Conservation (phyloP, 495 filamentous ascomycete genomes). For the Staphylotrichum longicolle region DNA sequence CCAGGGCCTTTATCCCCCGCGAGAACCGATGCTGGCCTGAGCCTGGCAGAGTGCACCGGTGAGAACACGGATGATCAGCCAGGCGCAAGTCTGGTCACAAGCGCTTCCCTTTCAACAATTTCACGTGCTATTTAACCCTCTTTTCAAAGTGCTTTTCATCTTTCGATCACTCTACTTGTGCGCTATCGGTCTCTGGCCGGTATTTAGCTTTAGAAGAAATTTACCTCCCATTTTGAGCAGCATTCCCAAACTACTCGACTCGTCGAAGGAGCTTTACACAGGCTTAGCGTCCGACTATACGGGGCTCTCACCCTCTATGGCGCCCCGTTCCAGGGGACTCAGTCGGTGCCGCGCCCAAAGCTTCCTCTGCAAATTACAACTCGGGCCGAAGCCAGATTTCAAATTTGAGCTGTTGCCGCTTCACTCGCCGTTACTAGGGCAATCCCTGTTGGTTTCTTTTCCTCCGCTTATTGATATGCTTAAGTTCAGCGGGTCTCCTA, state of each 20-base stretch:
- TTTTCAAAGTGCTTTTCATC: slow-evolving; percentile 74
- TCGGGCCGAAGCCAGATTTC: slow-evolving; percentile 62
- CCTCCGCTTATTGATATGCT: slow-evolving; percentile 74
- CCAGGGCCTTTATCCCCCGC: slow-evolving; percentile 52
- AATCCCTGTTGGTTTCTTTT: slow-evolving; percentile 74
- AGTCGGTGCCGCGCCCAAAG: slow-evolving; percentile 53
- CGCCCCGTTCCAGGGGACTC: slow-evolving; percentile 63
- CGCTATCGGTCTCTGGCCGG: slow-evolving; percentile 68
- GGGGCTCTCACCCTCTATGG: slow-evolving; percentile 57
- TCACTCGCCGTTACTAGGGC: slow-evolving; percentile 68
- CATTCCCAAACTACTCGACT: slow-evolving; percentile 70
- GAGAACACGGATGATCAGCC: slow-evolving; percentile 55
- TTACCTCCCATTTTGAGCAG: slow-evolving; percentile 71
- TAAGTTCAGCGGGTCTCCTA: slow-evolving; percentile 72
- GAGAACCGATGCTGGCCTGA: slow-evolving; percentile 52
- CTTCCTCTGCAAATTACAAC: slow-evolving; percentile 69
- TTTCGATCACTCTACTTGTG: slow-evolving; percentile 72
- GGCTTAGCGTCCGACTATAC: slow-evolving; percentile 37
- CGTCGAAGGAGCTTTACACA: slow-evolving; percentile 61
- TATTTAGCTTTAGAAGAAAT: slow-evolving; percentile 75
- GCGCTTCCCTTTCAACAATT: slow-evolving; percentile 60
- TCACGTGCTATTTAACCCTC: slow-evolving; percentile 72
- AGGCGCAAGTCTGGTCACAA: slow-evolving; percentile 55
- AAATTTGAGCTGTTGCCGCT: slow-evolving; percentile 71
- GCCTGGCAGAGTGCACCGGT: slow-evolving; percentile 53